Evolutionary conservation across 108 stramenopile genomes (phyloP).

Genomic region (Chaetoceros muelleri): DNA sequence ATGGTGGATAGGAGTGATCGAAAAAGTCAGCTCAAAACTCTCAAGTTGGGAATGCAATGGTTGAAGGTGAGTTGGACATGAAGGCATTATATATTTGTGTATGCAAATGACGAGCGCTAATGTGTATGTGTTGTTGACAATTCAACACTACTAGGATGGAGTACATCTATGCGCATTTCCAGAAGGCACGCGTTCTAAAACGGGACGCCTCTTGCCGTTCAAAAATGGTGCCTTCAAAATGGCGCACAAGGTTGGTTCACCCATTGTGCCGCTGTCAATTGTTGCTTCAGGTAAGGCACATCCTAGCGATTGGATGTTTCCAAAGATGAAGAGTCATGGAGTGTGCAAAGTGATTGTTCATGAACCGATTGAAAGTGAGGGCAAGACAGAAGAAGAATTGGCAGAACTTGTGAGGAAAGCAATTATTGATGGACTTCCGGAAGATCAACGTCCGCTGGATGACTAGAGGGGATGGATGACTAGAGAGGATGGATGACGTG

Average conservation of each 20-base stretch:
- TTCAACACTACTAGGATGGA: slow-evolving; percentile 35
- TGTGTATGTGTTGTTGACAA: neutral
- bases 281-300: slow-evolving; percentile 46
- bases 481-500: too few species aligned
- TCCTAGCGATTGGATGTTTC: slow-evolving; percentile 76
- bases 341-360: slow-evolving; percentile 60
- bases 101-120: neutral
- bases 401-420: slow-evolving; percentile 47
- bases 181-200: slow-evolving; percentile 73
- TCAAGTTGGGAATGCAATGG: slow-evolving; percentile 76
- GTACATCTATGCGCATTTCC: slow-evolving; percentile 78
- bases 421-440: slow-evolving; percentile 66
- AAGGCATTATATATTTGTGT: neutral
- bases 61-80: slow-evolving; percentile 37
- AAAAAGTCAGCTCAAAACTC: slow-evolving; percentile 56
- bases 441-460: slow-evolving; percentile 43
- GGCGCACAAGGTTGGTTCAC: slow-evolving; percentile 77
- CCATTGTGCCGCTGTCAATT: slow-evolving; percentile 75
- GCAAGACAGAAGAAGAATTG: slow-evolving; percentile 74
- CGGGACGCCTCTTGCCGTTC: slow-evolving; percentile 64
- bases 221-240: slow-evolving; percentile 88
- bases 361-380: slow-evolving; percentile 63
- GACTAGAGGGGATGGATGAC: too few species aligned
- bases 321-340: slow-evolving; percentile 33
- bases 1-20: slow-evolving; percentile 67